These are phyloP conservation scores for Phytophthora lateralis DNA, from an alignment of 352 stramenopile genomes.

Conservation along the genomic window DNA sequence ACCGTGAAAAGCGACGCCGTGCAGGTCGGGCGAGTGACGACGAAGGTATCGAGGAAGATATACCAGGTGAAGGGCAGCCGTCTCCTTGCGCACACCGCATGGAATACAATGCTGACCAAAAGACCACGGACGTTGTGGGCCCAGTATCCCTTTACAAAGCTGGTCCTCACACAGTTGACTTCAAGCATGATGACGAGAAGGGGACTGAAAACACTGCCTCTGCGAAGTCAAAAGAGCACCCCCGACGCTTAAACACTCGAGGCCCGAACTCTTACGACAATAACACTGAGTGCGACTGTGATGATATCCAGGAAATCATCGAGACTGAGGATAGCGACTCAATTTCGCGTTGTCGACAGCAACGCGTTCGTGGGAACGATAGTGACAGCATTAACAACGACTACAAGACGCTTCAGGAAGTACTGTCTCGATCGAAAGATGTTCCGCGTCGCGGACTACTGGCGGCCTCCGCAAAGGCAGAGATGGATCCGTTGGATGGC, in stretches of 20 bases:
- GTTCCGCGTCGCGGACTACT: constrained; percentile 11
- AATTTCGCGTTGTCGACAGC: constrained; percentile 11
- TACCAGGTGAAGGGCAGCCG: constrained; percentile 48
- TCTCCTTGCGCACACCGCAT: background rate
- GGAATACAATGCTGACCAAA: constrained; percentile 31
- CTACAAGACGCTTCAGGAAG: constrained; percentile 12
- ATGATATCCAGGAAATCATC: constrained; percentile 87
- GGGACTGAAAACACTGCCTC: constrained; percentile 2
- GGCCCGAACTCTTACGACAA: constrained; percentile 34
- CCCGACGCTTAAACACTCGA: constrained; percentile 8
- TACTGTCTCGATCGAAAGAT: constrained; percentile 16
- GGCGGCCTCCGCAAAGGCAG: constrained; percentile 23
- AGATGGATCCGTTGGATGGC: constrained; percentile 48
- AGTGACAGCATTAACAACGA: constrained; percentile 12
- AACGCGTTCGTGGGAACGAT: constrained; percentile 1
- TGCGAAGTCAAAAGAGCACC: constrained; percentile 25
- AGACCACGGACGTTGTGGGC: background rate
- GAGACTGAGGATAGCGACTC: constrained; percentile 53
- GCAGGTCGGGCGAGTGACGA: constrained; percentile 31
- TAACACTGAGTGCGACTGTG: constrained; percentile 61
- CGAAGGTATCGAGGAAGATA: constrained; percentile 85
- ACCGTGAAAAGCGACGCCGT: constrained; percentile 45
- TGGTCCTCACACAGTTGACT: constrained; percentile 35
- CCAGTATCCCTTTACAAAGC: constrained; percentile 20
- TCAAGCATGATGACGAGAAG: constrained; percentile 29